A percentile compares a stretch with the other conserved stretches of the same genome.
These are phyloP conservation scores for Dryas drummondii DNA, from an alignment of 306 rosid genomes.

Conservation along the genomic window DNA sequence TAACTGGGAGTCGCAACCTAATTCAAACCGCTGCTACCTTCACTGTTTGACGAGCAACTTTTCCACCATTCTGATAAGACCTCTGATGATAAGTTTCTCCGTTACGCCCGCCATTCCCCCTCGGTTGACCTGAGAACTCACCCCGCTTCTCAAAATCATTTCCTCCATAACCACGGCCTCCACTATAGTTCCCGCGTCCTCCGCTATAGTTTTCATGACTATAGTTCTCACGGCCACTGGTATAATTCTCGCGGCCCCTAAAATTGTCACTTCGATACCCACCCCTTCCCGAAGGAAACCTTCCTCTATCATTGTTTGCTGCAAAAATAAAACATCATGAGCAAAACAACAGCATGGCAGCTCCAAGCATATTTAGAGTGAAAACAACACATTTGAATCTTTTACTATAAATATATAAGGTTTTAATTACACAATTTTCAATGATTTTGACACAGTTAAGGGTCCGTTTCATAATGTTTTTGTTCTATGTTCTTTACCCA, in stretches of 20 bases:
- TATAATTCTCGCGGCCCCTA: constrained; percentile 49
- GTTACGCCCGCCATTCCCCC: constrained; percentile 36
- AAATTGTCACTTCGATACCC: constrained; percentile 61
- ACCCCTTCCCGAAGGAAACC: constrained; percentile 58
- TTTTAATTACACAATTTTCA: background rate
- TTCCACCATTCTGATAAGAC: constrained; percentile 46
- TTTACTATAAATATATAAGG: background rate
- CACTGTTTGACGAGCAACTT: constrained; percentile 41
- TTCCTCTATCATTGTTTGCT: constrained; percentile 63
- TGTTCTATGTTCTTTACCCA: too few species aligned
- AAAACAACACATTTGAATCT: background rate
- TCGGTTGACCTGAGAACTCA: constrained; percentile 51
- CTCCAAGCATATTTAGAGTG: background rate
- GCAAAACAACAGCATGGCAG: background rate
- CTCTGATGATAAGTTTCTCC: constrained; percentile 40
- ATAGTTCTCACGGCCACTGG: constrained; percentile 34
- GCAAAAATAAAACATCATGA: constrained; percentile 21
- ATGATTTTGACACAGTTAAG: background rate
- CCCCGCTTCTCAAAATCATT: constrained; percentile 58
- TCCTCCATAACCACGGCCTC: constrained; percentile 48
- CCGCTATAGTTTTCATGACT: constrained; percentile 28
- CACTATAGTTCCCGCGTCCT: constrained; percentile 29
- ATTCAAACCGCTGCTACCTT: constrained; percentile 28
- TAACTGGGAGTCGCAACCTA: constrained; percentile 9
- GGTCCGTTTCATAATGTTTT: too few species aligned